Evolutionary conservation across 2,329 filamentous ascomycete genomes (phyloP), one percentile per base, ranked within the genome.

Genomic region (Diplodia seriata): DNA sequence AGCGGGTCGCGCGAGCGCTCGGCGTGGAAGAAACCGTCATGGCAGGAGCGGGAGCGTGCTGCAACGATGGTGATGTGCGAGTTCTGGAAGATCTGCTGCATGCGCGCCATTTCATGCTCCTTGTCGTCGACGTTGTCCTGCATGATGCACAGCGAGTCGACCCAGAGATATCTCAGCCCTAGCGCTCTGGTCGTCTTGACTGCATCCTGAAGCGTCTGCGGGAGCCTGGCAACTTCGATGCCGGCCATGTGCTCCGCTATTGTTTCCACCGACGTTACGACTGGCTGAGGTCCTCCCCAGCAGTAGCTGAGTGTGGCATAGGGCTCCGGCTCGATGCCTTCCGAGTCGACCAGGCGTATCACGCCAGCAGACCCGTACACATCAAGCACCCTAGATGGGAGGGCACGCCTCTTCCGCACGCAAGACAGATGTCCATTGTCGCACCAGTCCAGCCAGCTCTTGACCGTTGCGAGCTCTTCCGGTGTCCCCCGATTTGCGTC

Each of bases 131-230:
- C 26, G 33, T 23, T 47, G 43, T 67, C 68, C 49, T 69, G 68
- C 12, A 69, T 55, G 23, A 69, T 67, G 64, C 68, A 69, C 11
- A 69, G 53, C 18, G 68, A 53, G 23, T 69, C 68, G 18, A 69
- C 53, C 68, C 68, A 69, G 36, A 69, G 59, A 43, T 69, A 69
- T 54, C 38, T 43, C 31, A 68, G n/a, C 8, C 68, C 57, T 26
- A 69, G 31, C 7, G 36, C 49, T 29, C 53, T 36, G 7, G 68
- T 68, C 12, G 68, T 53, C 29, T 40, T 55, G 29, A 69, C 31
- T 6, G 55, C 68, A 29, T 69, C 68, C 33, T 68, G 54, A 12
- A 68, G 38, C 11, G 68, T 69, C 29, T 47, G 59, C 7, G 68
- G 68, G 11, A 69, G 53, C 23, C 26, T 7, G n/a, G 33, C 4